Evolutionary conservation across 176 grass and related monocot genomes (phyloP), one percentile per base, ranked within the genome.

Genomic region (Lolium perenne): DNA sequence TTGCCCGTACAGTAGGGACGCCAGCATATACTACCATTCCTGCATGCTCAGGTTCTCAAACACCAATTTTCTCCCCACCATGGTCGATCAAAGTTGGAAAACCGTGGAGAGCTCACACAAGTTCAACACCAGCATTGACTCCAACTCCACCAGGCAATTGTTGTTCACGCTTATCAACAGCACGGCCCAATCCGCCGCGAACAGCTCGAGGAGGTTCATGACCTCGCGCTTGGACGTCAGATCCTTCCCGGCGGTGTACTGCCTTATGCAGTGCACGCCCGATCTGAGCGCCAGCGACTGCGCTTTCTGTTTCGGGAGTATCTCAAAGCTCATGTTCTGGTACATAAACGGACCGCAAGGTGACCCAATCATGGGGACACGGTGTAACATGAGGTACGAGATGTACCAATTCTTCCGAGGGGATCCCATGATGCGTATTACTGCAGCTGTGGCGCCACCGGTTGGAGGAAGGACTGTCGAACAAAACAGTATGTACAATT

Each of bases 31-130:
- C 43, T 71, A 87, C n/a, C 63, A 89, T 49, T 0, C 5, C 32
- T 94, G 84, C 84, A 50, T 82, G 23, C 71, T 91, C 84, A 56
- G 17, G 25, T 94, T 79, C 76, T 91, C 92, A n/a, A 66, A 87
- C 77, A 1, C 49, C 6, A 15, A 72, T 20, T 89, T 71, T 71
- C 17, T 70, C 0, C 0, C 86, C 13, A 46, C 40, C 40, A 41
- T 6, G 5, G 40, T 4, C 40, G 40, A 41, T 6, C 40, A 41
- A 6, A 41, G 6, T 41, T 41, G 40, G 29, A 29, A 29, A 29
- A 29, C 29, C 29, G 29, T 29, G 29, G 29, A 29, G 29, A 29
- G 29, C 29, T 29, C 29, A 29, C 29, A 29, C 29, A 29, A 29
- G 29, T 29, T 29, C 29, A 29, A 29, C 29, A 29, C 29, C 29